Conservation (phyloP, 371 early-diverging fungal species). For the Mucor lusitanicus region DNA sequence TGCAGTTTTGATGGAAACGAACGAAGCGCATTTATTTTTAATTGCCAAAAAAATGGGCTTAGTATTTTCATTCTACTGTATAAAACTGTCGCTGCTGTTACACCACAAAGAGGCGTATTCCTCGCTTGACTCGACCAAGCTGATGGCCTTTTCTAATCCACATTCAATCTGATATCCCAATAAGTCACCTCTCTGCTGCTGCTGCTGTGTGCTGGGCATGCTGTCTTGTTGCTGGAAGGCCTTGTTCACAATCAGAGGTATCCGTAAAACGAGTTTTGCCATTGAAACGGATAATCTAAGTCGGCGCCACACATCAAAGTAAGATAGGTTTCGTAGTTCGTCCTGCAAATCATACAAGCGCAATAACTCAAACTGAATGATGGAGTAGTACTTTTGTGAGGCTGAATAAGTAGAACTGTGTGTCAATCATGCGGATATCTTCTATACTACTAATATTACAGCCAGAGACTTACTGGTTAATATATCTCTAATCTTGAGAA, state of each 20-base stretch:
- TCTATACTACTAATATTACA: no score
- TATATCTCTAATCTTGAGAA: conserved; percentile 55
- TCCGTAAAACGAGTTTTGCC: conserved; percentile 50
- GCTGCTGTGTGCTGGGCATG: background rate
- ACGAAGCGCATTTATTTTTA: background rate
- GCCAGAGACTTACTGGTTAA: conserved; percentile 49
- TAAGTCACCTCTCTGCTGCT: background rate
- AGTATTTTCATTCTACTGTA: background rate
- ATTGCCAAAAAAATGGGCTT: conserved; percentile 1
- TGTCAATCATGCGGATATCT: background rate
- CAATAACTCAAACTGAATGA: conserved; percentile 60
- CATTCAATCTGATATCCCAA: conserved; percentile 1
- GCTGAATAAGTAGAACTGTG: conserved; percentile 30
- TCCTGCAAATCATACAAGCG: conserved; percentile 63
- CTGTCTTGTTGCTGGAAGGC: conserved; percentile 13
- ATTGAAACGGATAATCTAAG: conserved; percentile 56
- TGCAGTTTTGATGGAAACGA: background rate
- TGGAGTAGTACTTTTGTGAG: conserved; percentile 58
- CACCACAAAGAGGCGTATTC: background rate
- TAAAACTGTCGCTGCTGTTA: background rate
- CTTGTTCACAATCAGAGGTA: conserved; percentile 57
- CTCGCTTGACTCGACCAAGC: background rate
- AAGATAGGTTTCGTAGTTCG: conserved; percentile 54
- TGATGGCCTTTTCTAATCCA: conserved; percentile 3
- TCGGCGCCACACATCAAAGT: conserved; percentile 62